Evolutionary conservation across 2,329 filamentous ascomycete species (phyloP), one percentile per base, ranked within the genome.

Genomic region (Pestalotiopsis sp.): DNA sequence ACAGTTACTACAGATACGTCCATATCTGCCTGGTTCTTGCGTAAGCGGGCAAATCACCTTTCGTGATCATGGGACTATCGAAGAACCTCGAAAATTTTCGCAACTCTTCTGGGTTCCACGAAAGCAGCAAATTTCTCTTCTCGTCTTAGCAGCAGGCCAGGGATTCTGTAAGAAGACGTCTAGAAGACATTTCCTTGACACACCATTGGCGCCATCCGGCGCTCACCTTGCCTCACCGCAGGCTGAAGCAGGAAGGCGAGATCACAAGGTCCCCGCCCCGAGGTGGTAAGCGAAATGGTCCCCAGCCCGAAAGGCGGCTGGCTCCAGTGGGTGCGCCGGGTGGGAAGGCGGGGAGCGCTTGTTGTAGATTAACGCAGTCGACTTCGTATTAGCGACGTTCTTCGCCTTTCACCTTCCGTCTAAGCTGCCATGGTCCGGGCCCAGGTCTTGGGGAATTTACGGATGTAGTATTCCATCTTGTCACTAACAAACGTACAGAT

Each of bases 161-260:
- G 57, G 25, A 23, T 59, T 36, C 13, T 36, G 27, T 13, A 11
- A 14, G 13, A 62, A 20, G 38, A 27, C 7, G 36, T 62, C 27
- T 20, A 20, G 17, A 11, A 62, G 59, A 62, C 27, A n/a, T 20
- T 62, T 59, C 38, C 59, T 41, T 62, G 59, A 62, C 59, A 62
- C 61, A 45, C 39, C 20, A 45, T 49, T 64, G 61, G 61, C 61
- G 39, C 36, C 23, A 25, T 39, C 11, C 20, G 13, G 2, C 3
- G 27, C 13, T 49, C 61, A 64, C 61, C 61, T 64, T 25, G 27
- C 23, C 63, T 66, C 63, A 66, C 63, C 63, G 49, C 38, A 52
- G 11, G 63, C 63, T 66, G 45, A 57, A 66, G 41, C 25, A 56
- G 63, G 63, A 41, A 66, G 63, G 41, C 25, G 45, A 23, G 12